These are phyloP conservation scores for Umbilicus rupestris DNA, from an alignment of 164 flowering plant species.

Conservation along the genomic window DNA sequence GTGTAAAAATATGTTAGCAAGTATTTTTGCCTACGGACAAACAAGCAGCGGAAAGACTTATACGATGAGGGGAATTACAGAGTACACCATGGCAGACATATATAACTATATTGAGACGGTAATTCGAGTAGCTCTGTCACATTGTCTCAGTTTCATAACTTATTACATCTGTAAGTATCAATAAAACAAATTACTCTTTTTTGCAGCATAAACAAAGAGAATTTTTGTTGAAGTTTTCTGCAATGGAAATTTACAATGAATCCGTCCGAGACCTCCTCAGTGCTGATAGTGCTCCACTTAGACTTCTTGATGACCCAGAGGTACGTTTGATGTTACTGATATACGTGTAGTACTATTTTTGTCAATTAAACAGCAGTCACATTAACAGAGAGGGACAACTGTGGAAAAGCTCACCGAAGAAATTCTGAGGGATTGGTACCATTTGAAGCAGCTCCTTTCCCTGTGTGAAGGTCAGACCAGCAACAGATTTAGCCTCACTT, in stretches of 20 bases:
- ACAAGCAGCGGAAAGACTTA: slow-evolving; percentile 13
- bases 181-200: background rate
- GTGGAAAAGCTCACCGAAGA: slow-evolving; percentile 12
- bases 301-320: slow-evolving; percentile 14
- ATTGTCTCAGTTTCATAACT: background rate
- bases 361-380: too few species aligned
- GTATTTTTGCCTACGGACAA: slow-evolving; percentile 12
- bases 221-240: slow-evolving; percentile 11
- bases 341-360: background rate
- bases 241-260: slow-evolving; percentile 14
- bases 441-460: slow-evolving; percentile 12
- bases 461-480: slow-evolving; percentile 9
- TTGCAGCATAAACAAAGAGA: slow-evolving; percentile 11
- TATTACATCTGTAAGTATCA: background rate
- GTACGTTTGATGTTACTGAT: slow-evolving; percentile 2
- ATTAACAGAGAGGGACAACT: slow-evolving; percentile 11
- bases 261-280: slow-evolving; percentile 12
- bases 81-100: slow-evolving; percentile 13
- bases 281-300: slow-evolving; percentile 12
- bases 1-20: background rate
- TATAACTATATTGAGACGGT: slow-evolving; percentile 11
- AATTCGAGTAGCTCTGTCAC: background rate
- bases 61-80: slow-evolving; percentile 13
- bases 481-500: background rate
- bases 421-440: slow-evolving; percentile 13